phyloP scores from a whole-genome alignment of 805 yeast genomes.

The Teunomyces barrocoloradensis region DNA sequence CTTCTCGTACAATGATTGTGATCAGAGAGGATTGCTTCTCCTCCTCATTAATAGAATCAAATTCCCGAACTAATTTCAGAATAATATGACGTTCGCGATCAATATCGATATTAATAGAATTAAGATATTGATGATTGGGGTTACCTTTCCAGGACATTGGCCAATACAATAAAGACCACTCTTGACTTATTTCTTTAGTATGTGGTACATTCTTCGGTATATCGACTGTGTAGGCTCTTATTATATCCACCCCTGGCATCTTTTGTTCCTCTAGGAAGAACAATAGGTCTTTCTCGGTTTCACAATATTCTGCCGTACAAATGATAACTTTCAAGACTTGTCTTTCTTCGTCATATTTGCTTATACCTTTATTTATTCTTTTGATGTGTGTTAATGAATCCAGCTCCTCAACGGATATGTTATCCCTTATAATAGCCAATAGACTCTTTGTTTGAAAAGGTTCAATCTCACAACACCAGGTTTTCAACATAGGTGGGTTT shows the following conservation, averaged over 20 bases:
- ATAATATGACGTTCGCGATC: conserved; percentile 34
- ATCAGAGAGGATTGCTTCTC: conserved; percentile 31
- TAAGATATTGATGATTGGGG: conserved; percentile 68
- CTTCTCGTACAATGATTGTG: conserved; percentile 65
- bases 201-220: conserved; percentile 44
- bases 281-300: conserved; percentile 18
- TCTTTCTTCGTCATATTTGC: not conserved
- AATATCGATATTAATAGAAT: conserved; percentile 52
- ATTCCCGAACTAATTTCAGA: conserved; percentile 9
- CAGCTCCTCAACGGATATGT: conserved; percentile 24
- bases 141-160: conserved; percentile 94
- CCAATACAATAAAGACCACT: conserved; percentile 76
- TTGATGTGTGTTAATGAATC: conserved; percentile 47
- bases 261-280: not conserved
- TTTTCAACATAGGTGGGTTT: conserved; percentile 29
- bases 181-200: conserved; percentile 59
- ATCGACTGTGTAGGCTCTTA: not conserved
- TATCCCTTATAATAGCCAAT: conserved; percentile 24
- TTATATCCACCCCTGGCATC: not conserved
- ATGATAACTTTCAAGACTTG: conserved; percentile 38
- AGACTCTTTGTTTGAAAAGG: conserved; percentile 35
- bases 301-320: conserved; percentile 41
- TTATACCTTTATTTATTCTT: conserved; percentile 36
- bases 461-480: conserved; percentile 49
- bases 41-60: conserved; percentile 2